These are phyloP conservation scores for Eucalyptus erythrocorys DNA, from an alignment of 345 rosid species.

Conservation along the genomic window DNA sequence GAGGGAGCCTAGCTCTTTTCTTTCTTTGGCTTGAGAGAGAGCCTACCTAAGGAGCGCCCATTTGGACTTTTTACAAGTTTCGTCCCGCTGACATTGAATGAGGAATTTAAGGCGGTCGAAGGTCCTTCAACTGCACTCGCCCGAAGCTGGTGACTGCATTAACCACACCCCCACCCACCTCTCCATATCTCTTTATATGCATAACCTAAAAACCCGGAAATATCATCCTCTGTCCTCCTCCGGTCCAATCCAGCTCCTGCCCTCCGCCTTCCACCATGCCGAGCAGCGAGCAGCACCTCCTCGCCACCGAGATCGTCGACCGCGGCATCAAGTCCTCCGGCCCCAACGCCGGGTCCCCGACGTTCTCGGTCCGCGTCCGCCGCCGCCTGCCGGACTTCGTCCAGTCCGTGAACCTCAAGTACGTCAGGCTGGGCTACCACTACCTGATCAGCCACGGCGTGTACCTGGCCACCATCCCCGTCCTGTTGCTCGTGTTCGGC, in stretches of 20 bases:
- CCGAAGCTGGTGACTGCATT: constrained; percentile 48
- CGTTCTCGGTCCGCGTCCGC: constrained; percentile 89
- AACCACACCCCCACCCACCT: constrained; percentile 27
- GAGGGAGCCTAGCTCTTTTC: neutral
- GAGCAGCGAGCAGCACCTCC: constrained; percentile 51
- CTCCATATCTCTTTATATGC: neutral
- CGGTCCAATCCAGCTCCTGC: neutral
- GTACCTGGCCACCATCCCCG: constrained; percentile 84
- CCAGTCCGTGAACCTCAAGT: constrained; percentile 90
- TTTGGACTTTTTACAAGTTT: neutral
- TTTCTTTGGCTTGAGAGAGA: too few species aligned
- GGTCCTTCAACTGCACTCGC: constrained; percentile 37
- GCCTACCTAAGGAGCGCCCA: neutral
- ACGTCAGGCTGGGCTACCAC: constrained; percentile 89
- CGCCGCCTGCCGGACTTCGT: constrained; percentile 88
- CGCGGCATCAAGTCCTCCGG: constrained; percentile 86
- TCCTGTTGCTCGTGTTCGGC: constrained; percentile 65
- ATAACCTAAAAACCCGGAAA: neutral
- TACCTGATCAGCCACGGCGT: constrained; percentile 91
- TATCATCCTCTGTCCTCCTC: neutral
- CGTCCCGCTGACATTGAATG: constrained; percentile 7
- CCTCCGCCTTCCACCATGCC: constrained; percentile 2
- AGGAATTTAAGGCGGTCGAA: constrained; percentile 30
- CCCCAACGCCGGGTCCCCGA: constrained; percentile 75
- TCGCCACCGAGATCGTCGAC: constrained; percentile 90